Base-by-base conservation (phyloP, 148 eudicot species). In the Beta vulgaris region DNA sequence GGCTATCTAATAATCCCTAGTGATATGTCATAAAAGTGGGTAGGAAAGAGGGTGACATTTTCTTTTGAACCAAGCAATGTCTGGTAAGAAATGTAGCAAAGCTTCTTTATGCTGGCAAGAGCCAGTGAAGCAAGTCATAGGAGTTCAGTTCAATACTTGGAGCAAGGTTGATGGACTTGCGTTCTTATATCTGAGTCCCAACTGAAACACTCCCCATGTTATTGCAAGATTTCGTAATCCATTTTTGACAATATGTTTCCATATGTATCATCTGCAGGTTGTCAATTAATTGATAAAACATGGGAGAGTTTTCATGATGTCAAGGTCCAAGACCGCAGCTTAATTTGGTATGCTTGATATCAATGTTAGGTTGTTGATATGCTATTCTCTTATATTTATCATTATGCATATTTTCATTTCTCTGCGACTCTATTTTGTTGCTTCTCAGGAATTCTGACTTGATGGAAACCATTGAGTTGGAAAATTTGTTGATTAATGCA, bases 281-380 rank as follows among this genome's bases (percentile, higher is more conserved):
- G 97, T 72, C 72, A 87, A 69, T 80, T 92, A 85, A 95, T 95
- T 77, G 96, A 95, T 76, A 85, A 89, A 83, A 83, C 92, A 32
- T 92, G 97, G 96, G 91, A 90, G 76, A 95, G 96, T 85, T 95
- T 92, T 74, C 91, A 95, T 75, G 94, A 95, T 82, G 99, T 95
- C 53, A 66, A 95, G 74, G 76, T 95, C 87, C 75, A 88, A 84
- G 99, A 95, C 80, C 90, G 97, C 59, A 87, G 88, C 76, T 88
- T 95, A 77, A 92, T 92, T 85, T 95, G 99, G 99, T 95, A 86
- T 60, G 57, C 5, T 61, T 71, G 34, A 63, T 61, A 28, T 36
- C 73, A 58, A 53, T 31, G 48, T 62, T 66, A 62, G 39, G 67
- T 70, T 60, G 19, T 23, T 36, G 23, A 57, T 12, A 23, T 29